phyloP scores from a whole-genome alignment of 2,329 filamentous ascomycete species.

The Epicoccum nigrum region DNA sequence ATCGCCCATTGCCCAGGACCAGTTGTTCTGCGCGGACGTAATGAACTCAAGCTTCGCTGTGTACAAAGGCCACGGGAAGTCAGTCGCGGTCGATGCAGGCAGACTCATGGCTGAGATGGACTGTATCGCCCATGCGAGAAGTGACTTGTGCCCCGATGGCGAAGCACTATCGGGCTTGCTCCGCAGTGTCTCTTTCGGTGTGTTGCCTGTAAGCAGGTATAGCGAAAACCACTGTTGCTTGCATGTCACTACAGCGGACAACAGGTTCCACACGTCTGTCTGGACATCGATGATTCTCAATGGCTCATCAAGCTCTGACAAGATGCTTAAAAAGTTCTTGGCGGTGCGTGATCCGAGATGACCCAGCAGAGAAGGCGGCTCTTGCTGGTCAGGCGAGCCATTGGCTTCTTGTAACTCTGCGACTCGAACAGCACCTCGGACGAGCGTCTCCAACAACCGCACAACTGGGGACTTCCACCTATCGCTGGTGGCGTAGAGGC shows the following conservation, averaged over 20 bases:
- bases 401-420: conserved; percentile 45
- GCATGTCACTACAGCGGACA: conserved; percentile 84
- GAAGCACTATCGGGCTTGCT: conserved; percentile 53
- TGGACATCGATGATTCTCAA: conserved; percentile 70
- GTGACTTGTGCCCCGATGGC: conserved; percentile 62
- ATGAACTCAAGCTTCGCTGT: conserved; percentile 85
- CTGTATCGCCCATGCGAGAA: conserved; percentile 76
- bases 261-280: conserved; percentile 79
- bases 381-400: conserved; percentile 43
- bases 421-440: conserved; percentile 69
- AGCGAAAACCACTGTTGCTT: conserved; percentile 97
- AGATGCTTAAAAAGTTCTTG: conserved; percentile 79
- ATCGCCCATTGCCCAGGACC: conserved; percentile 90
- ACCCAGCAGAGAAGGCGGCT: conserved; percentile 92
- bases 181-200: conserved; percentile 76
- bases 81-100: conserved; percentile 58
- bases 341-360: conserved; percentile 83
- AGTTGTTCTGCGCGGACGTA: conserved; percentile 86
- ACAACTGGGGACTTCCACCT: conserved; percentile 70
- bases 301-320: conserved; percentile 79
- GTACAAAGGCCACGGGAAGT: conserved; percentile 56
- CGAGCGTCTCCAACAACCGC: conserved; percentile 72
- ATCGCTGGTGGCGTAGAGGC: conserved; percentile 74
- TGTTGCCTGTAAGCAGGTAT: conserved; percentile 86
- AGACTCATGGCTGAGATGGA: conserved; percentile 69